Conservation (phyloP, 1,284 basidiomycete genomes). For the Papiliotrema fonsecae region DNA sequence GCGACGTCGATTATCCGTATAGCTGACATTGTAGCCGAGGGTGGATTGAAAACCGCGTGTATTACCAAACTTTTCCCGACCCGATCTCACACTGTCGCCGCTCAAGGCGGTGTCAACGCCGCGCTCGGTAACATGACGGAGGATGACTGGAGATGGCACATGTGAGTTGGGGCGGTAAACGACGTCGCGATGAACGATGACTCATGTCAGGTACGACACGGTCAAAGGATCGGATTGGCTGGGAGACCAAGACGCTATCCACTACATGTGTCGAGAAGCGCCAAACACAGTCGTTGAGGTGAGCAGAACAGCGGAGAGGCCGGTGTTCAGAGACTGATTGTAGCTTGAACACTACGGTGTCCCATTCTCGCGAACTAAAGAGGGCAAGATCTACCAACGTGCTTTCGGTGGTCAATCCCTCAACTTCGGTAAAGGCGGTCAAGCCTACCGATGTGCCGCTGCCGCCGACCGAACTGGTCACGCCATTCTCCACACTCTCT, state of each 20-base stretch:
- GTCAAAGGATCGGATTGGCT: conserved; percentile 99
- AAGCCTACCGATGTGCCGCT: conserved; percentile 98
- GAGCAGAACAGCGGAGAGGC: conserved; percentile 16
- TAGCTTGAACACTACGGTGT: conserved; percentile 99
- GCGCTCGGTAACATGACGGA: conserved; percentile 99
- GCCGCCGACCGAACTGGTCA: conserved; percentile 99
- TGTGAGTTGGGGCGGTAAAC: conserved; percentile 58
- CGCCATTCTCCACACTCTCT: conserved; percentile 96
- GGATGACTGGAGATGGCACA: conserved; percentile 99
- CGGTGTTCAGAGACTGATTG: background rate
- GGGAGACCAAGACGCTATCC: conserved; percentile 98
- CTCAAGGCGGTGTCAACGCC: conserved; percentile 99
- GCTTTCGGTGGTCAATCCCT: conserved; percentile 99
- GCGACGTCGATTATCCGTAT: background rate
- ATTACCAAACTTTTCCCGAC: conserved; percentile 99
- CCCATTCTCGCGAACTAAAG: conserved; percentile 97
- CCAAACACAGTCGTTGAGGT: conserved; percentile 90
- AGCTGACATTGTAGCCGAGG: conserved; percentile 65
- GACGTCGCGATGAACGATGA: background rate
- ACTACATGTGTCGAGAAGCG: conserved; percentile 98
- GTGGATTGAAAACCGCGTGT: conserved; percentile 96
- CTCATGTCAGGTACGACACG: conserved; percentile 60
- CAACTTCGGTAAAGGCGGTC: conserved; percentile 96
- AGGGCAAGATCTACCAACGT: conserved; percentile 99
- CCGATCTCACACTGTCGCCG: conserved; percentile 96